phyloP scores from a whole-genome alignment of 257 asterid species.

The Solanum arcanum region DNA sequence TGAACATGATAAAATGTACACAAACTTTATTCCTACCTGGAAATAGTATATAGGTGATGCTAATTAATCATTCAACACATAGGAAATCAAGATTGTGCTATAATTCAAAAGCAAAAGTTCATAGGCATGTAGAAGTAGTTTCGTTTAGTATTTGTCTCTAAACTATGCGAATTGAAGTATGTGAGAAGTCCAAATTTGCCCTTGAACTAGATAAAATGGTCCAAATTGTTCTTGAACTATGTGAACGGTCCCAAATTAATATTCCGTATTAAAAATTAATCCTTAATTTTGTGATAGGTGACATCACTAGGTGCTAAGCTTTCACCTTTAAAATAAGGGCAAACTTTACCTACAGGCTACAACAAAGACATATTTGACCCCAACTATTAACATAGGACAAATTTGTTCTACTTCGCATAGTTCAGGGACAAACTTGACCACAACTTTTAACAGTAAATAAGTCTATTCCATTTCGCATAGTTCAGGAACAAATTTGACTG shows the following conservation, averaged over 20 bases:
- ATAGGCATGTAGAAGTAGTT: not conserved
- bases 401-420: not conserved
- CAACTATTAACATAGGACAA: too few species aligned
- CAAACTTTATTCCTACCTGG: too few species aligned
- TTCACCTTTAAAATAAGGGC: not conserved
- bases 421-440: not conserved
- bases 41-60: not conserved
- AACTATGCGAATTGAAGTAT: not conserved
- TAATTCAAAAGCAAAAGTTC: not conserved
- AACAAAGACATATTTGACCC: not conserved
- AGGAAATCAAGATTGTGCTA: not conserved
- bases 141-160: not conserved
- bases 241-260: not conserved
- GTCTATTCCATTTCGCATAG: not conserved
- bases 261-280: not conserved
- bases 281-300: not conserved
- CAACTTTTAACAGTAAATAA: not conserved
- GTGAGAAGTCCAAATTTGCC: not conserved
- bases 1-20: too few species aligned
- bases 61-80: not conserved
- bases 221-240: not conserved
- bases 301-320: not conserved
- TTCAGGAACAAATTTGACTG: not conserved
- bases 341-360: not conserved
- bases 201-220: not conserved